Evolutionary conservation across 208 protist species (phyloP).

Genomic region (Trypanosoma cruzi): DNA sequence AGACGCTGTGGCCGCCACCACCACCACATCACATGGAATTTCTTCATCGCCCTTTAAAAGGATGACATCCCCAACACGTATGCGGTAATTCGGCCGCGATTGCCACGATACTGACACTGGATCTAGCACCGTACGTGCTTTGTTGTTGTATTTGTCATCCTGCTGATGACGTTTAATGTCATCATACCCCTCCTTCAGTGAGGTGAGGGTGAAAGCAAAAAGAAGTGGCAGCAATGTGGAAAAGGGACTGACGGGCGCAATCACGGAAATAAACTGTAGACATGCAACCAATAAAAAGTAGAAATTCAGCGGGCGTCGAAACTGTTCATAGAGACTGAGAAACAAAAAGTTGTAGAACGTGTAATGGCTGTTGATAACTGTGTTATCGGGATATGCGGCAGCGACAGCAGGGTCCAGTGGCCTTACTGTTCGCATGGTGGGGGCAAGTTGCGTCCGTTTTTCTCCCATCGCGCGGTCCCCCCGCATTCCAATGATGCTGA

Average conservation of each 20-base stretch:
- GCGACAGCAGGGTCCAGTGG: conserved; percentile 47
- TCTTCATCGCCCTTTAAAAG: conserved; percentile 73
- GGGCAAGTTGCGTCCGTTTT: neutral
- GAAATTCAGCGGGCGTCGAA: conserved; percentile 93
- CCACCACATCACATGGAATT: conserved; percentile 92
- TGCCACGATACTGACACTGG: conserved; percentile 28
- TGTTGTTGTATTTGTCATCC: conserved; percentile 81
- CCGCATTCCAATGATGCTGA: neutral
- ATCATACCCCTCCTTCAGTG: conserved; percentile 95
- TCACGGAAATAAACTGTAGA: conserved; percentile 92
- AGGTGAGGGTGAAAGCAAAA: conserved; percentile 94
- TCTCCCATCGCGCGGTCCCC: neutral
- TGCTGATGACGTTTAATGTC: conserved; percentile 90
- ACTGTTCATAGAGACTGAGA: conserved; percentile 97
- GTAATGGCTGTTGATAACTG: conserved; percentile 94
- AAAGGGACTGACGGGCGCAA: conserved; percentile 93
- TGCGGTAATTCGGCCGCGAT: conserved; percentile 45
- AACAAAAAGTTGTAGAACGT: conserved; percentile 95
- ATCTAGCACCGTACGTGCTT: conserved; percentile 46
- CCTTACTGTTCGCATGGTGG: conserved; percentile 43
- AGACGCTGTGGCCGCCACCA: conserved; percentile 42
- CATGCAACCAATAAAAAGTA: conserved; percentile 96
- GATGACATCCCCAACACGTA: conserved; percentile 88
- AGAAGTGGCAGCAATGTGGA: conserved; percentile 92
- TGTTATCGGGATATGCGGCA: conserved; percentile 76